Evolutionary conservation across 352 stramenopile species (phyloP).

Genomic region (Phytopythium cucurbitacearum): DNA sequence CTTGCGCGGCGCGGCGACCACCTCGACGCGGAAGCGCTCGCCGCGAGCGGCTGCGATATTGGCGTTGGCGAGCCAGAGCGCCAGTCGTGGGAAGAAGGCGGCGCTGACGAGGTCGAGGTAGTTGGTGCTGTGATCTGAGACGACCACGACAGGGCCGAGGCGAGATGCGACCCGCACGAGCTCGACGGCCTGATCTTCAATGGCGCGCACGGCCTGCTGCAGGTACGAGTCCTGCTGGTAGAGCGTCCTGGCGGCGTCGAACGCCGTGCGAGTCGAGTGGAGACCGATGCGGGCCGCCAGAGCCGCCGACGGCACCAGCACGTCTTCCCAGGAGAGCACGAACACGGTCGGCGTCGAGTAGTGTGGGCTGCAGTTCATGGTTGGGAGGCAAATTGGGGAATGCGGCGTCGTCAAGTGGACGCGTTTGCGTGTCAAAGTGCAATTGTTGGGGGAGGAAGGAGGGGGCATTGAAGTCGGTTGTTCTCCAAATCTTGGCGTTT

Average conservation of each 20-base stretch:
- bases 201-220: slow-evolving; percentile 40
- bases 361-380: slow-evolving; percentile 7
- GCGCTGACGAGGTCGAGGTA: slow-evolving; percentile 44
- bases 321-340: slow-evolving; percentile 58
- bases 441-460: too few species aligned
- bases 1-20: slow-evolving; percentile 35
- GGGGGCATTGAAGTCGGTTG: too few species aligned
- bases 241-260: slow-evolving; percentile 22
- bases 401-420: not conserved
- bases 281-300: slow-evolving; percentile 39
- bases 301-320: slow-evolving; percentile 40
- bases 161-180: slow-evolving; percentile 29
- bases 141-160: slow-evolving; percentile 46
- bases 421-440: not conserved
- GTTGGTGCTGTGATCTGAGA: slow-evolving; percentile 38
- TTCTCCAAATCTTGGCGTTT: too few species aligned
- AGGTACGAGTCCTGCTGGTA: slow-evolving; percentile 39
- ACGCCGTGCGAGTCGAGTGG: slow-evolving; percentile 19
- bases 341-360: slow-evolving; percentile 18
- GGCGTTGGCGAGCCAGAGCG: slow-evolving; percentile 28
- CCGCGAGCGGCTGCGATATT: slow-evolving; percentile 2
- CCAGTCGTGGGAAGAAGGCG: slow-evolving; percentile 49
- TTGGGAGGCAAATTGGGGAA: slow-evolving; percentile 1
- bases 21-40: slow-evolving; percentile 21
- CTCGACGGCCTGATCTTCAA: slow-evolving; percentile 50